Percentiles rank a stretch among this genome's conserved stretches.
Conservation (phyloP, 2,329 filamentous ascomycete species). For the Trichoderma citrinoviride region DNA sequence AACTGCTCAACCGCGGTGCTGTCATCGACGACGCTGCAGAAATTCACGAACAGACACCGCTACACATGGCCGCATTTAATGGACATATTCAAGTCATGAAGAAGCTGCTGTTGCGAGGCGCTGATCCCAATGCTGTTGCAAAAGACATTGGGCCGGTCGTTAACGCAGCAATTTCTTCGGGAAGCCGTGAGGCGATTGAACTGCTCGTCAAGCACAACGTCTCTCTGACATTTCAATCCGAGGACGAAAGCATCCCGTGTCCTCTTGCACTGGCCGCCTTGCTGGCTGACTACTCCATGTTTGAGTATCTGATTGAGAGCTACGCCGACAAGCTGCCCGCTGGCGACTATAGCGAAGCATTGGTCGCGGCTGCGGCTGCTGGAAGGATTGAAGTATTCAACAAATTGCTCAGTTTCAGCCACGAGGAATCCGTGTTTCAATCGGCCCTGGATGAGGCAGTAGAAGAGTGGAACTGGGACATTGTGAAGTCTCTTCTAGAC, state of each 20-base stretch:
- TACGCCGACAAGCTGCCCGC: constrained; percentile 40
- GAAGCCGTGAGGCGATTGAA: constrained; percentile 41
- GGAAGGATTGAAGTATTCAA: constrained; percentile 42
- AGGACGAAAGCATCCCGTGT: constrained; percentile 26
- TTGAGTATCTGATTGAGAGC: constrained; percentile 41
- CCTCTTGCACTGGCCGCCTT: constrained; percentile 40
- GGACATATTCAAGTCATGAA: constrained; percentile 42
- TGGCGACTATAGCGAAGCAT: constrained; percentile 40
- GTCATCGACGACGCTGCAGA: constrained; percentile 37
- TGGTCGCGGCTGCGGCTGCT: constrained; percentile 39
- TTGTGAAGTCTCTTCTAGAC: constrained; percentile 37
- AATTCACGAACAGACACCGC: constrained; percentile 34
- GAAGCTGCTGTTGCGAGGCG: constrained; percentile 38
- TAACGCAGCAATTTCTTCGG: constrained; percentile 42
- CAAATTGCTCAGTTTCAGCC: constrained; percentile 34
- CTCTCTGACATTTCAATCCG: constrained; percentile 27
- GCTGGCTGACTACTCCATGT: constrained; percentile 40
- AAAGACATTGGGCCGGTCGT: constrained; percentile 35
- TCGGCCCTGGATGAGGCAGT: constrained; percentile 35
- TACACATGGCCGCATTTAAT: constrained; percentile 40
- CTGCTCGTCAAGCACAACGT: constrained; percentile 41
- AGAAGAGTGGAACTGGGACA: constrained; percentile 38
- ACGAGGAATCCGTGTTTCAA: constrained; percentile 35
- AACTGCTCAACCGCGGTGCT: constrained; percentile 36
- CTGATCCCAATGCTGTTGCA: constrained; percentile 37